A percentile compares a stretch with the other conserved stretches of the same genome.
phyloP scores from a whole-genome alignment of 2,329 filamentous ascomycete species.

The Thielaviopsis musarum region DNA sequence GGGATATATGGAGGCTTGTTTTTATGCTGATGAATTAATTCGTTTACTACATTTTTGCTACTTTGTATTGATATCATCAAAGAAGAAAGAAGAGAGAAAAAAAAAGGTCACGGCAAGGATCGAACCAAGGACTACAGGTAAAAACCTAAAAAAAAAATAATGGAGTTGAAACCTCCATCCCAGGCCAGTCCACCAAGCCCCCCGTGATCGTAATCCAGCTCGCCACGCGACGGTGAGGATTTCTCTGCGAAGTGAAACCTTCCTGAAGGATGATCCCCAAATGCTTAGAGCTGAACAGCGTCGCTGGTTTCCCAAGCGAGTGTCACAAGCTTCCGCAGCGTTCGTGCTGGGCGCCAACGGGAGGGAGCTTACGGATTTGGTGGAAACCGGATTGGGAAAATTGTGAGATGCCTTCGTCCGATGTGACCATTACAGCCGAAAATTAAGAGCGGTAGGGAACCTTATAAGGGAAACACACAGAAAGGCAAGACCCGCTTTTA shows the following conservation, averaged over 20 bases:
- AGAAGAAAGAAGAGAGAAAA: no score
- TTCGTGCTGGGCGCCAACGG: conserved; percentile 50
- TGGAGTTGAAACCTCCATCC: conserved; percentile 39
- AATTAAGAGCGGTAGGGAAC: background rate
- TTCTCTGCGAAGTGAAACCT: conserved; percentile 57
- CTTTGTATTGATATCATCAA: no score
- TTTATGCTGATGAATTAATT: background rate
- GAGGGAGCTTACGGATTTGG: conserved; percentile 40
- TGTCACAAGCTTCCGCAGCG: conserved; percentile 43
- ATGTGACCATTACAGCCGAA: conserved; percentile 46
- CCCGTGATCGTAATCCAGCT: conserved; percentile 47
- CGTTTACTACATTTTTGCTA: background rate
- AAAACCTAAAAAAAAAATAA: conserved; percentile 18
- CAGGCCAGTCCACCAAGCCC: conserved; percentile 39
- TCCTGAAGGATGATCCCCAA: conserved; percentile 52
- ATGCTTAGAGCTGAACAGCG: conserved; percentile 46
- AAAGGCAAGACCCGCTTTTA: background rate
- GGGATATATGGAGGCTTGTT: background rate
- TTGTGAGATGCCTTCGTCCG: conserved; percentile 37
- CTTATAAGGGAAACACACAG: conserved; percentile 1
- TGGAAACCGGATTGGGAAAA: conserved; percentile 30
- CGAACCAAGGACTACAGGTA: background rate
- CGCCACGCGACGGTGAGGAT: conserved; percentile 56
- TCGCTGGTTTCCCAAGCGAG: conserved; percentile 53
- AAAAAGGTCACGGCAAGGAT: conserved; percentile 14